Evolutionary conservation across 2,329 filamentous ascomycete species (phyloP), one percentile per base, ranked within the genome.

Genomic region (Phyllosticta citrichinensis): DNA sequence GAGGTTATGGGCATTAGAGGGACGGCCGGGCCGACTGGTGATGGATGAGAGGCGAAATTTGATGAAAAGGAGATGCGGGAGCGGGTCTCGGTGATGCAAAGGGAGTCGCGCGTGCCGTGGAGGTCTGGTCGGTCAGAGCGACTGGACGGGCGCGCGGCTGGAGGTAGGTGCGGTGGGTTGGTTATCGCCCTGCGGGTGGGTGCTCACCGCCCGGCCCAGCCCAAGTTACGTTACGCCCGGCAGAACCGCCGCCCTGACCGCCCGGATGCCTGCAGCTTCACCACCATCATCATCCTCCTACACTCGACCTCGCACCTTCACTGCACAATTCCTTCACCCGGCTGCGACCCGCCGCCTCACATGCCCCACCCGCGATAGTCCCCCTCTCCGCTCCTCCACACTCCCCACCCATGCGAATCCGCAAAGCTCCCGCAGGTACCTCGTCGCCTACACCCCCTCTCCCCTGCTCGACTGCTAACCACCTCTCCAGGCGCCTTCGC

Each of bases 381-480:
- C 27, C 20, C 17, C 59, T 51, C 17, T 40, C 33, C 5, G 12
- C 62, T 25, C 35, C 33, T 22, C 35, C 47, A n/a, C 54, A 10
- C 35, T 5, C 24, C 19, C 40, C 6, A 22, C 54, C 35, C 22
- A 94, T 96, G 88, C 88, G 89, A 75, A 90, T 97, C 78, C 85
- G 92, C 71, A 83, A 91, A 69, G 88, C 89, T 60, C 96, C 96
- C 72, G 91, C 91, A 77, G 89, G 92, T 94, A 79, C 35, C 24
- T 52, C 35, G 47, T 22, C 27, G 51, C 11, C 57, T 14, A 25
- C 51, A 3, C 25, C 22, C 8, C 27, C 25, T 14, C 50, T 11
- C 52, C 17, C 19, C 20, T 40, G 24, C 35, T 8, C 35, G n/a
- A 19, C 25, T 35, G 30, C 61, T 63, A 40, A 57, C 54, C 19